Conservation (phyloP, 805 yeast species). For the Pichia heedii region DNA sequence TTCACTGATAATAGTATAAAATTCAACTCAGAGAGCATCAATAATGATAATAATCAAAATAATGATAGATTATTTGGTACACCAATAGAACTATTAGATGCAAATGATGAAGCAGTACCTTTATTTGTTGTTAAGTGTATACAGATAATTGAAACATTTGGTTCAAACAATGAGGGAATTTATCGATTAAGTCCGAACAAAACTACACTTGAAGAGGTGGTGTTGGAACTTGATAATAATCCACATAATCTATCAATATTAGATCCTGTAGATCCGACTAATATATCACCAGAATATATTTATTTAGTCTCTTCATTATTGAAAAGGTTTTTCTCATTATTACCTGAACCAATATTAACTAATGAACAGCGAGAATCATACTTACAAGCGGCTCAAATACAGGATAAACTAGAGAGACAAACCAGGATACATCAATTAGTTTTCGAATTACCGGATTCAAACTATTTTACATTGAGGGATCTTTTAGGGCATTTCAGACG, state of each 20-base stretch:
- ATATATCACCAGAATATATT: constrained; percentile 69
- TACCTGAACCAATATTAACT: constrained; percentile 84
- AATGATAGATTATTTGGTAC: constrained; percentile 57
- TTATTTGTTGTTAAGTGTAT: constrained; percentile 83
- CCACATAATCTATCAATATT: constrained; percentile 50
- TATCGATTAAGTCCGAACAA: constrained; percentile 80
- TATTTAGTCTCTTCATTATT: constrained; percentile 81
- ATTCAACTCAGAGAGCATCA: neutral
- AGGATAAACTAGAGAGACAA: constrained; percentile 44
- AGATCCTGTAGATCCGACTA: constrained; percentile 45
- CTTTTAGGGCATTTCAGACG: constrained; percentile 66
- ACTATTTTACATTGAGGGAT: constrained; percentile 83
- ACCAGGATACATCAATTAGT: constrained; percentile 82
- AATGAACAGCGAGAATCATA: constrained; percentile 51
- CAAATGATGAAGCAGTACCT: constrained; percentile 89
- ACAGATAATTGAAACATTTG: constrained; percentile 75
- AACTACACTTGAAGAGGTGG: constrained; percentile 62
- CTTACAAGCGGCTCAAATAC: constrained; percentile 61
- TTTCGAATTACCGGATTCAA: constrained; percentile 87
- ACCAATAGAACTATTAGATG: constrained; percentile 70
- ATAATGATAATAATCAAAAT: neutral
- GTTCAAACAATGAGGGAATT: constrained; percentile 80
- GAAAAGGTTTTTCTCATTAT: constrained; percentile 70
- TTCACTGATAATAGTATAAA: constrained; percentile 7
- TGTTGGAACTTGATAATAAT: constrained; percentile 62